Conservation (phyloP, 2,329 filamentous ascomycete species). For the Rutstroemia sp. region DNA sequence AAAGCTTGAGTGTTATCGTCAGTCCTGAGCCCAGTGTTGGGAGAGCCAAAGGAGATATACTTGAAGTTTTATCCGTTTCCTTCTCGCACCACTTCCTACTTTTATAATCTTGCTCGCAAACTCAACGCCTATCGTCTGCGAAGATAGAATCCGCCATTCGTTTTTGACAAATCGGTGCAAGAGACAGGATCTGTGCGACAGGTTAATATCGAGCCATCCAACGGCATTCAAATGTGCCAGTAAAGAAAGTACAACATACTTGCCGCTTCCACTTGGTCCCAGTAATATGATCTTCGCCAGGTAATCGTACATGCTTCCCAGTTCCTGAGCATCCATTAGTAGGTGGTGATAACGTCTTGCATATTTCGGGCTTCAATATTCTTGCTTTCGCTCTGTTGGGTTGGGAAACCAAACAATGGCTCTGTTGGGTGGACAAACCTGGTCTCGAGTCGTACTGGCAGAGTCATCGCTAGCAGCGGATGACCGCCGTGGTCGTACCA, state of each 20-base stretch:
- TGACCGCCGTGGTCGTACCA: constrained; percentile 57
- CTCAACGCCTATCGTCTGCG: constrained; percentile 96
- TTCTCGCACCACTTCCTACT: constrained; percentile 68
- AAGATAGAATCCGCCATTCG: constrained; percentile 90
- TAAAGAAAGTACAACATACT: constrained; percentile 51
- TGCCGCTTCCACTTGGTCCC: constrained; percentile 88
- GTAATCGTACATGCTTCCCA: constrained; percentile 98
- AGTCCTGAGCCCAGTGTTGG: background rate
- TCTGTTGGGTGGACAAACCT: constrained; percentile 38
- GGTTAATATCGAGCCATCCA: background rate
- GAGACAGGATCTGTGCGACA: constrained; percentile 66
- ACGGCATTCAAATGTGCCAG: background rate
- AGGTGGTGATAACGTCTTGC: background rate
- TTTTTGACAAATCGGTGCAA: constrained; percentile 93
- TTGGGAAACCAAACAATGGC: no score
- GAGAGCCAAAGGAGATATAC: constrained; percentile 31
- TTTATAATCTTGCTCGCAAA: constrained; percentile 96
- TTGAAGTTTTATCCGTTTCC: constrained; percentile 89
- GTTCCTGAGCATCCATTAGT: constrained; percentile 51
- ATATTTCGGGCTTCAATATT: background rate
- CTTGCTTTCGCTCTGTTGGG: background rate
- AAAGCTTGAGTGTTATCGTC: constrained; percentile 50
- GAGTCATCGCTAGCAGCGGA: constrained; percentile 59
- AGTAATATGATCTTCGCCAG: constrained; percentile 93
- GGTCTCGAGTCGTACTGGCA: constrained; percentile 49